A percentile compares a stretch with the other conserved stretches of the same genome.
phyloP scores from a whole-genome alignment of 2,329 filamentous ascomycete genomes.

The Paecilomyces fulvus region DNA sequence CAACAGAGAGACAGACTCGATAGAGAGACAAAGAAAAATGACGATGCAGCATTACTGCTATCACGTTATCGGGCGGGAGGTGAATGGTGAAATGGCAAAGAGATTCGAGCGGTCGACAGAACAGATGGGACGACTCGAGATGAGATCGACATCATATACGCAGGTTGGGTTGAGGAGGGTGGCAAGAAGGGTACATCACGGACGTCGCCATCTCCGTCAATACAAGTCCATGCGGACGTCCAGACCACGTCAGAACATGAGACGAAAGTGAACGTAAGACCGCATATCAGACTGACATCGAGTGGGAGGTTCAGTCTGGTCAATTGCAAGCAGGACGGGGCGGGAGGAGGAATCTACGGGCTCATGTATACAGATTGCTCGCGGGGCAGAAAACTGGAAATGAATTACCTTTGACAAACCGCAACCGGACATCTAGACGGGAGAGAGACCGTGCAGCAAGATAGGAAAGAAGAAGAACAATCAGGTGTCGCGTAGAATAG shows the following conservation, averaged over 20 bases:
- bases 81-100: background rate
- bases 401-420: background rate
- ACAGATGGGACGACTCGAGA: background rate
- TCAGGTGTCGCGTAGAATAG: slow-evolving; percentile 21
- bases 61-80: background rate
- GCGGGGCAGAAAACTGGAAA: background rate
- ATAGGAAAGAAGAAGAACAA: slow-evolving; percentile 18
- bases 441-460: slow-evolving; percentile 1
- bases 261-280: background rate
- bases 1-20: background rate
- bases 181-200: background rate
- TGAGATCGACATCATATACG: background rate
- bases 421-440: background rate
- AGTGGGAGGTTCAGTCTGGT: no score
- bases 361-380: background rate
- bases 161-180: background rate
- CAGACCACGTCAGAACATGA: background rate
- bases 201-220: background rate
- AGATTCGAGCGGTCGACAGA: background rate
- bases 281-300: no score
- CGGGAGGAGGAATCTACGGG: background rate
- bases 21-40: background rate
- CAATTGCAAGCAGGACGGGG: background rate
- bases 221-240: background rate
- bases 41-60: background rate